Evolutionary conservation across 495 filamentous ascomycete species (phyloP).

Genomic region (Aspergillus wentii): DNA sequence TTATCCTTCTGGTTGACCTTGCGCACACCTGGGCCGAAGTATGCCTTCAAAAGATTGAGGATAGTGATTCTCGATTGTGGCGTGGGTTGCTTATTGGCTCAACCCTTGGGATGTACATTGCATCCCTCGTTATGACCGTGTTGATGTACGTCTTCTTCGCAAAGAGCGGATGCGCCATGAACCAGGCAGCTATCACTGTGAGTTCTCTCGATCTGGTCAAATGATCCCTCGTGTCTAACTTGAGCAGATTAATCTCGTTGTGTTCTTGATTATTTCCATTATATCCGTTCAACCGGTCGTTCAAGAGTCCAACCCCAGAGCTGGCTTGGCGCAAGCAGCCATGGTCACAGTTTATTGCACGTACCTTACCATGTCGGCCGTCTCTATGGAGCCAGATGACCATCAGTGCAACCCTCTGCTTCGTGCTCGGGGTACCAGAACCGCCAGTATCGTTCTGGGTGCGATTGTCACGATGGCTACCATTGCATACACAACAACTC

Average conservation of each 20-base stretch:
- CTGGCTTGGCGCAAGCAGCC: conserved; percentile 90
- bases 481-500: conserved; percentile 94
- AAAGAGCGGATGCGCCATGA: conserved; percentile 78
- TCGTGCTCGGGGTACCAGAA: conserved; percentile 83
- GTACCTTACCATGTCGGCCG: conserved; percentile 96
- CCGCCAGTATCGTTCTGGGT: conserved; percentile 81
- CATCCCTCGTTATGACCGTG: conserved; percentile 86
- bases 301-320: conserved; percentile 88
- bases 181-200: conserved; percentile 72
- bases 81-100: conserved; percentile 82
- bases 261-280: conserved; percentile 75
- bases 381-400: conserved; percentile 98
- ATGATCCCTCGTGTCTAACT: conserved; percentile 10
- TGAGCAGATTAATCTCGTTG: conserved; percentile 69
- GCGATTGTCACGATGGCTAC: conserved; percentile 96
- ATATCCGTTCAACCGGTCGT: conserved; percentile 86
- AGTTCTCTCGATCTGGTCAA: conserved; percentile 8
- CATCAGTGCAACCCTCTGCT: conserved; percentile 89
- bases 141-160: conserved; percentile 98
- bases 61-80: conserved; percentile 80
- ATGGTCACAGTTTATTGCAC: conserved; percentile 99
- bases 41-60: conserved; percentile 89
- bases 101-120: conserved; percentile 90
- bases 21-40: conserved; percentile 98
- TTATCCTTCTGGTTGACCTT: conserved; percentile 90